Evolutionary conservation across 495 filamentous ascomycete species (phyloP).

Genomic region (Thozetella sp.): DNA sequence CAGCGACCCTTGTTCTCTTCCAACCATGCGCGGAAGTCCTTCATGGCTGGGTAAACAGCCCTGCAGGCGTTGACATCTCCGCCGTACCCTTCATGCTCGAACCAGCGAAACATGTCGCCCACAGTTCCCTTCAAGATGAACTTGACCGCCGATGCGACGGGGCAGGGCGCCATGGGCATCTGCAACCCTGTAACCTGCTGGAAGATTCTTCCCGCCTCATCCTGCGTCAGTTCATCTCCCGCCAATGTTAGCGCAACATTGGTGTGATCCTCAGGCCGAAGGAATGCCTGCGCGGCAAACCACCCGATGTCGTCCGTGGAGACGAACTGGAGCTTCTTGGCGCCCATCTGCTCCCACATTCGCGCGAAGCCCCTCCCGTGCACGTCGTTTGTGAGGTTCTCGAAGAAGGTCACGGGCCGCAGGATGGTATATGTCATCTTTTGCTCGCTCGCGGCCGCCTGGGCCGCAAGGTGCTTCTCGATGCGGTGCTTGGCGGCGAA

Average conservation of each 20-base stretch:
- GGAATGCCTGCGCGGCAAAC: constrained; percentile 52
- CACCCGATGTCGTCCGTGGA: constrained; percentile 52
- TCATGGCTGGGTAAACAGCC: constrained; percentile 3
- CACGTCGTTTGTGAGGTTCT: constrained; percentile 49
- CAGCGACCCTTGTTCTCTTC: constrained; percentile 9
- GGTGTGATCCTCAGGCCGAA: constrained; percentile 29
- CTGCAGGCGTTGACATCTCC: constrained; percentile 9
- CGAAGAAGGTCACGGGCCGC: constrained; percentile 54
- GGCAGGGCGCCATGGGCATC: constrained; percentile 44
- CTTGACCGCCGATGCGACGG: constrained; percentile 32
- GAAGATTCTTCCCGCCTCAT: constrained; percentile 49
- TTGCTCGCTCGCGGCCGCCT: constrained; percentile 20
- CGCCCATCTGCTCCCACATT: constrained; percentile 31
- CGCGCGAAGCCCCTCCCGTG: constrained; percentile 52
- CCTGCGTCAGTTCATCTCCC: constrained; percentile 60
- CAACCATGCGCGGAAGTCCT: constrained; percentile 10
- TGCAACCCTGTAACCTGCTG: constrained; percentile 39
- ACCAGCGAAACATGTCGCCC: constrained; percentile 61
- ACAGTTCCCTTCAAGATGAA: constrained; percentile 46
- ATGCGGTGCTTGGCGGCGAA: constrained; percentile 62
- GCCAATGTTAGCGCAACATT: constrained; percentile 53
- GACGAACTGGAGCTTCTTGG: constrained; percentile 50
- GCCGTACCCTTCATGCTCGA: constrained; percentile 31
- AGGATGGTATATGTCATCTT: constrained; percentile 51
- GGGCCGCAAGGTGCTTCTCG: constrained; percentile 51